Percentiles rank a stretch among this genome's conserved stretches.
Conservation (phyloP, 768 basidiomycete genomes). For the Pleurotus salmoneostramineus region DNA sequence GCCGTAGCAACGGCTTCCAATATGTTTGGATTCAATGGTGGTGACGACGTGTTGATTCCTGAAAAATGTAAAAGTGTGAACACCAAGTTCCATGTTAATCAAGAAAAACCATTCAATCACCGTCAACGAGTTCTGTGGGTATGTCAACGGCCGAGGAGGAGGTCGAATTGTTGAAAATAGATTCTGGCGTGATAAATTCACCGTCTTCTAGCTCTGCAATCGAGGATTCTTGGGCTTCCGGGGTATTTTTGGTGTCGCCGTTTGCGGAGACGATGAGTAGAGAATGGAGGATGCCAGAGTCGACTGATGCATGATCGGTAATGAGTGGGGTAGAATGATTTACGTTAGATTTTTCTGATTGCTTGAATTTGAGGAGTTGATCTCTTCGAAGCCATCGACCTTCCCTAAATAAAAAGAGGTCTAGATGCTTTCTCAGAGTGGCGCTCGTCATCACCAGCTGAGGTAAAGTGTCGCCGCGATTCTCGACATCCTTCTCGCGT, state of each 20-base stretch:
- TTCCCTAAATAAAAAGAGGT: conserved; percentile 47
- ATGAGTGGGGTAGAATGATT: neutral
- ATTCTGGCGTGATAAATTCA: conserved; percentile 10
- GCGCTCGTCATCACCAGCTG: conserved; percentile 72
- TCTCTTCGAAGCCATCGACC: conserved; percentile 56
- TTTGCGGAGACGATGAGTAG: conserved; percentile 58
- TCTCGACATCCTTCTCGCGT: conserved; percentile 1
- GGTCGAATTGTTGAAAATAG: conserved; percentile 6
- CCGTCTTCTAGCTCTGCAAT: conserved; percentile 13
- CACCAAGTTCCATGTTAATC: conserved; percentile 1
- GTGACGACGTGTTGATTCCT: conserved; percentile 43
- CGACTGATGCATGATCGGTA: conserved; percentile 13
- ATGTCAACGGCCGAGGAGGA: conserved; percentile 1
- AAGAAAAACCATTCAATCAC: conserved; percentile 14
- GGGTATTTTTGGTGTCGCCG: conserved; percentile 50
- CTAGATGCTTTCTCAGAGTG: conserved; percentile 55
- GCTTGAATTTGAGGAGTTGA: conserved; percentile 36
- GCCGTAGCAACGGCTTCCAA: conserved; percentile 68
- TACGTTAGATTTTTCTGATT: conserved; percentile 14
- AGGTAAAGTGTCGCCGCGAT: conserved; percentile 24
- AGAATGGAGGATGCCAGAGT: conserved; percentile 39
- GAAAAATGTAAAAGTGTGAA: conserved; percentile 10
- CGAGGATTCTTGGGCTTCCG: conserved; percentile 32
- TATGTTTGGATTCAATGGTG: conserved; percentile 50
- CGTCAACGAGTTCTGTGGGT: conserved; percentile 17